These are phyloP conservation scores for Plasmodium sp. DNA, from an alignment of 169 alveolate genomes.

Conservation along the genomic window DNA sequence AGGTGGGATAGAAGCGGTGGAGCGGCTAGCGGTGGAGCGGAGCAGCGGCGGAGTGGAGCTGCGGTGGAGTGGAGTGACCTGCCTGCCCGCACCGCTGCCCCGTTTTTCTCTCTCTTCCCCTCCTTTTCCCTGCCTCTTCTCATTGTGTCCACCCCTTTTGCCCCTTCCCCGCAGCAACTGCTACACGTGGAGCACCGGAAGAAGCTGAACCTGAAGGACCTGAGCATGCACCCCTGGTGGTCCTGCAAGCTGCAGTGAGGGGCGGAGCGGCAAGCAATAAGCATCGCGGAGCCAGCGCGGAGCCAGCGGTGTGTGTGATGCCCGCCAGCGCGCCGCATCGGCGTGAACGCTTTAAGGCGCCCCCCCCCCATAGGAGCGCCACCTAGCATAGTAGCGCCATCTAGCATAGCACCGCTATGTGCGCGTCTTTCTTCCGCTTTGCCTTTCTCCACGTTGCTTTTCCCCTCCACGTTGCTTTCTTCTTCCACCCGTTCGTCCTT, in stretches of 20 bases:
- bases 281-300: background rate
- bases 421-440: background rate
- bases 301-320: background rate
- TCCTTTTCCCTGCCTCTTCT: background rate
- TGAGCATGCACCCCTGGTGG: constrained; percentile 71
- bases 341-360: background rate
- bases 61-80: background rate
- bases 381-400: background rate
- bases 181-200: constrained; percentile 45
- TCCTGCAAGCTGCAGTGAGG: constrained; percentile 32
- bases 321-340: background rate
- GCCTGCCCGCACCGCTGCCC: background rate
- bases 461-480: too few species aligned
- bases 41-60: too few species aligned
- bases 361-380: background rate
- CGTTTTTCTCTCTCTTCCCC: background rate
- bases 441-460: too few species aligned
- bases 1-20: constrained; percentile 16
- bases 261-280: background rate
- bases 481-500: background rate
- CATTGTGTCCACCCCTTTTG: background rate
- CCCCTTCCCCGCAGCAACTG: constrained; percentile 8
- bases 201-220: constrained; percentile 58
- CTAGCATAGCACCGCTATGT: too few species aligned
- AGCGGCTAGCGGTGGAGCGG: background rate